Evolutionary conservation across 1,284 basidiomycete genomes (phyloP), one percentile per base, ranked within the genome.

Genomic region (Cutaneotrichosporon cavernicola): DNA sequence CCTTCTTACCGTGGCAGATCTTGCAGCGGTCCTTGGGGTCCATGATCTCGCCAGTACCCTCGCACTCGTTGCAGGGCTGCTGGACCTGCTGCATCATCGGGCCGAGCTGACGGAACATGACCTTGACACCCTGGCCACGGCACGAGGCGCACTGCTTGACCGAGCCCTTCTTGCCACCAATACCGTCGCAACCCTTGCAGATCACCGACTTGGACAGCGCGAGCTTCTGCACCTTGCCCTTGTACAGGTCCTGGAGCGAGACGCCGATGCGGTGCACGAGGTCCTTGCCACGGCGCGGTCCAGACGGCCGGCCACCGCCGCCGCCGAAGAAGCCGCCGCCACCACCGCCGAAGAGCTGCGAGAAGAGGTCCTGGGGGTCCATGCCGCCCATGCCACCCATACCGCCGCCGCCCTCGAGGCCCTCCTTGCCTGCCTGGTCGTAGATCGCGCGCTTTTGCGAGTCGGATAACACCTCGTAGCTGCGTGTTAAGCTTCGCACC

Each of bases 81-180:
- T 99, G 97, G 75, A 99, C 92, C 82, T 99, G 97, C 83, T 99
- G 97, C 73, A 99, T 93, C 97, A 99, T 99, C 18, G 97, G 97
- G 43, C 97, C 97, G 86, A 82, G 75, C 81, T 98, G 96, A 67
- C 97, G 90, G 66, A 98, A 84, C 63, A 90, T 92, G 73, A 98
- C 83, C 81, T 90, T 92, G 83, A 97, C 83, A 79, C 97, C 97
- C 73, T 93, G 91, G 70, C 97, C 97, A 74, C 84, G 86, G 84
- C 97, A 99, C 22, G 84, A 79, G 57, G 81, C 74, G 81, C 97
- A 99, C 56, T 84, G 80, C 80, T 89, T 88, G 66, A 97, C 93
- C 36, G 96, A 90, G 64, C 96, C 96, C 51, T 97, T 94, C 82
- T 99, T 99, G 69, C 97, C 97, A 63, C 97, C 97, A 77, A 91